Conservation (phyloP, 2,329 filamentous ascomycete genomes). For the Trichoderma afroharzianum region DNA sequence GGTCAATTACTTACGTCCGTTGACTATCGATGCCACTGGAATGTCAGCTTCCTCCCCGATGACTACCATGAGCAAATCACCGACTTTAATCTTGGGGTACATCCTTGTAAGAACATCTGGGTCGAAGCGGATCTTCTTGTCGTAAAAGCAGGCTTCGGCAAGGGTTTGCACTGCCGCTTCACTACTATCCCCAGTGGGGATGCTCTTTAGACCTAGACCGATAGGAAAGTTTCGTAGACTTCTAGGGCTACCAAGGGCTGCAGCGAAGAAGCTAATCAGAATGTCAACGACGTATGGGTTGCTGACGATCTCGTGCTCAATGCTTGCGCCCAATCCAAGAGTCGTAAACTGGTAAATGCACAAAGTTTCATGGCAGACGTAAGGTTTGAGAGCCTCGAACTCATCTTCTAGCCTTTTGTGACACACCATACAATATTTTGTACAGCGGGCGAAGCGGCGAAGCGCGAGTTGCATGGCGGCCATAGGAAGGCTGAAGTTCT, state of each 20-base stretch:
- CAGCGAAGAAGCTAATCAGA: conserved; percentile 76
- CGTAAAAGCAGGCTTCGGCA: conserved; percentile 5
- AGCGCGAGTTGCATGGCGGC: conserved; percentile 71
- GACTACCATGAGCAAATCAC: conserved; percentile 1
- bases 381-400: conserved; percentile 70
- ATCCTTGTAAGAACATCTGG: not conserved
- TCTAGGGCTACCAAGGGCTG: conserved; percentile 41
- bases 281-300: conserved; percentile 83
- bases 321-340: conserved; percentile 77
- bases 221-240: conserved; percentile 43
- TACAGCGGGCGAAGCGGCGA: conserved; percentile 74
- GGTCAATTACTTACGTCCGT: not conserved
- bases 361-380: conserved; percentile 70
- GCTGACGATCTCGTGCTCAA: conserved; percentile 77
- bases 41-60: not conserved
- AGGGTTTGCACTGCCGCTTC: not conserved
- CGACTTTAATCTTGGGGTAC: not conserved
- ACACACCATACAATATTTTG: conserved; percentile 83
- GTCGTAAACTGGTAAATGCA: conserved; percentile 87
- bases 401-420: conserved; percentile 63
- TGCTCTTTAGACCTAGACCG: conserved; percentile 39
- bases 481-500: conserved; percentile 49
- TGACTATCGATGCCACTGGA: not conserved
- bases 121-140: not conserved
- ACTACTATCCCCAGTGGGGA: conserved; percentile 5